Evolutionary conservation across 495 filamentous ascomycete genomes (phyloP), one percentile per base, ranked within the genome.

Genomic region (Oidiodendron maius): DNA sequence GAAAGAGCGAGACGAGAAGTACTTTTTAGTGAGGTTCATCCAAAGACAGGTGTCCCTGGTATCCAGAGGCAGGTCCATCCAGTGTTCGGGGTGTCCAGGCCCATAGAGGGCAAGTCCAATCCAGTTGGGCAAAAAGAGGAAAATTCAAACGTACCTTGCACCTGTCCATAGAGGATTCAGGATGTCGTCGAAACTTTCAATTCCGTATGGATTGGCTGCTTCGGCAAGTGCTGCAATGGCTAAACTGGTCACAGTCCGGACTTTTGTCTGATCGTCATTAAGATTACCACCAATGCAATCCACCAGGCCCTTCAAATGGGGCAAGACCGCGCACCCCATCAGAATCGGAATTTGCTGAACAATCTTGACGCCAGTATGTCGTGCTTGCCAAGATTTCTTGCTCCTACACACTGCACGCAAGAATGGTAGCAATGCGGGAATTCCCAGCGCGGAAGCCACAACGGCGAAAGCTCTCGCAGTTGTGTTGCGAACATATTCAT

Each of bases 281-380:
- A 99, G 76, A 63, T 95, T 95, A 49, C 90, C 89, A 8, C 83
- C 87, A 61, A 99, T 96, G 66, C 91, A 96, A 52, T 97, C 94
- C 15, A 99, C 94, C 21, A 99, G 73, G 5, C 89, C 91, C 63
- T 95, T 96, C 40, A 99, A 77, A 62, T 99, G 91, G 26, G 93
- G 94, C 22, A 99, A 74, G 52, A 97, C 90, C 23, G 94, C 94
- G 62, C 93, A 97, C 25, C 94, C 94, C 91, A 99, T 96, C 12
- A 97, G 69, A 59, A 99, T 99, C n/a, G 94, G 91, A 57, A 99
- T 96, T 65, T 99, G 94, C 60, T 99, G 94, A 21, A 97, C 84
- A 56, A 99, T 96, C 72, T 97, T 97, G 40, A 97, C 94, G 66
- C 94, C 94, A n/a, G 94, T 99, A 64, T 99, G 94, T 51, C 94